Conservation (phyloP, 2,329 filamentous ascomycete genomes). For the Hortaea sp. region DNA sequence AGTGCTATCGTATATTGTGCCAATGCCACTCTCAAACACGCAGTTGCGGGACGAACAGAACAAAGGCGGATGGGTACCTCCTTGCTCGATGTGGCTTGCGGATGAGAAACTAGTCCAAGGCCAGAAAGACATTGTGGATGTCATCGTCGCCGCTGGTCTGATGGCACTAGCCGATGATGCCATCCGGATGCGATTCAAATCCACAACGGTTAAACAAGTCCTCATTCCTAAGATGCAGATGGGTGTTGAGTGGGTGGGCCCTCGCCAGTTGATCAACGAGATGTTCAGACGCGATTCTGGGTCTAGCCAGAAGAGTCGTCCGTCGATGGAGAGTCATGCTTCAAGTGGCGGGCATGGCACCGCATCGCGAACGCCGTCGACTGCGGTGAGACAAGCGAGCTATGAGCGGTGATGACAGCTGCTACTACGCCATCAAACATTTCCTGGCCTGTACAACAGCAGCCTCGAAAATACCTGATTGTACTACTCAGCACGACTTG, state of each 20-base stretch:
- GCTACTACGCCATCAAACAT: neutral
- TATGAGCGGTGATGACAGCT: conserved; percentile 5
- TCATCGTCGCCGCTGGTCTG: conserved; percentile 82
- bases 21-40: conserved; percentile 61
- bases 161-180: conserved; percentile 82
- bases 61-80: conserved; percentile 82
- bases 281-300: conserved; percentile 46
- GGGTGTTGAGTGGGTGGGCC: conserved; percentile 53
- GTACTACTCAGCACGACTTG: conserved; percentile 6
- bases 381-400: conserved; percentile 8
- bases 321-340: conserved; percentile 13
- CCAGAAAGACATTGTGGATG: conserved; percentile 73
- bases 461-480: conserved; percentile 1
- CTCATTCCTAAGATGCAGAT: conserved; percentile 43
- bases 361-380: conserved; percentile 3
- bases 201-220: conserved; percentile 42
- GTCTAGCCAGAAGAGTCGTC: conserved; percentile 12
- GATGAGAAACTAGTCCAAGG: conserved; percentile 60
- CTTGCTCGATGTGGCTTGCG: conserved; percentile 82
- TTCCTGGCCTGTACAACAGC: neutral
- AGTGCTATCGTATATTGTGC: conserved; percentile 74
- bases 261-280: conserved; percentile 53
- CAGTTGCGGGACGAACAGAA: conserved; percentile 62
- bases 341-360: conserved; percentile 12
- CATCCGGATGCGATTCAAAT: conserved; percentile 69